Base-by-base conservation (phyloP, 306 rosid genomes). In the Astragalus glycyphyllos region DNA sequence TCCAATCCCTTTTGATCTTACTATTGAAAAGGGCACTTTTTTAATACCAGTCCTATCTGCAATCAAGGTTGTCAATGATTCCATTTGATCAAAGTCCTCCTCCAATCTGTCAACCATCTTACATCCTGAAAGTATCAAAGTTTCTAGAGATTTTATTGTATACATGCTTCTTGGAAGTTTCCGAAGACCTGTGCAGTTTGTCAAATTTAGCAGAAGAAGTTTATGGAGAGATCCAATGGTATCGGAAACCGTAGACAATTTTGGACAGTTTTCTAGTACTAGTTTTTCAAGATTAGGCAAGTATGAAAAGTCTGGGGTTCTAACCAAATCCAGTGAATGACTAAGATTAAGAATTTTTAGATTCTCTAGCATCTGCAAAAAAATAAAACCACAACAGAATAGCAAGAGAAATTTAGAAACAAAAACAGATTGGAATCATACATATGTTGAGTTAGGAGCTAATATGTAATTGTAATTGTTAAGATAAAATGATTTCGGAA, bases 281-380 rank as follows among this genome's bases (percentile, higher is more conserved):
- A 59, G 8, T 31, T 59, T 59, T 59, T 37, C 65, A 14, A 59
- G 13, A 59, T 59, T 37, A 37, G 65, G 65, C 31, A 59, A 0
- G 14, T 14, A 4, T 0, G 4, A 1, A 59, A 59, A 59, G 8
- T 59, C 5, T 8, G 65, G 65, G 8, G 65, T 59, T 59, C 8
- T 4, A 59, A 13, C 32, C 48, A 59, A 37, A 14, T 9, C 4
- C 40, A 0, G 8, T 17, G 65, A 59, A 59, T 59, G 65, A 15
- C 65, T 59, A 14, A 59, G 65, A 59, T 59, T 59, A 14, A 59
- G 65, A 59, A 59, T 4, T 37, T 59, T 59, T 15, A 59, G 14
- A 37, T 37, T 59, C 31, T 59, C 14, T 37, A 59, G 13, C 65
- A 8, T 37, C 65, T 59, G 65, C 31, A 59, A 14, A 2, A 13